Conservation (phyloP, 148 eudicot species). For the Spergularia bocconei region DNA sequence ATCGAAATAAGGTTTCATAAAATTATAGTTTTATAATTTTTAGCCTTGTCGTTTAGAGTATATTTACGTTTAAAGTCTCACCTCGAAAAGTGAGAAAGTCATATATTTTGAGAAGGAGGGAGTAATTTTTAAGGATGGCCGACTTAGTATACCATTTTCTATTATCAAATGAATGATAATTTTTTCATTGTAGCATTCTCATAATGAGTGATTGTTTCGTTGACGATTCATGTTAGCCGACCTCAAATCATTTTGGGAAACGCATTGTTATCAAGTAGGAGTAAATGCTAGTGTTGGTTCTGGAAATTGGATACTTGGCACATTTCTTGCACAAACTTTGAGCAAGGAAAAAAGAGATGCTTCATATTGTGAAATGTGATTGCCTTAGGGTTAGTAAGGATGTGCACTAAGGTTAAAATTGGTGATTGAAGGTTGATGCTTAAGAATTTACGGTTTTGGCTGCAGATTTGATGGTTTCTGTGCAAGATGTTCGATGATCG, state of each 20-base stretch:
- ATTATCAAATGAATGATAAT: not conserved
- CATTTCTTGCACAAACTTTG: not conserved
- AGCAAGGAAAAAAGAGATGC: not conserved
- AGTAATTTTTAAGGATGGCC: not conserved
- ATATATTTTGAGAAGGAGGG: too few species aligned
- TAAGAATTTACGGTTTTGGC: not conserved
- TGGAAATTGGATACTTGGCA: not conserved
- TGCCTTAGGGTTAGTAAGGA: not conserved
- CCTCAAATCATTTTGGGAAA: too few species aligned
- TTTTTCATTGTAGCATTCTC: not conserved
- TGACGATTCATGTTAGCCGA: too few species aligned
- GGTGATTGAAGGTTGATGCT: too few species aligned
- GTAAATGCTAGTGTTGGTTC: not conserved
- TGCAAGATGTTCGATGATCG: slow-evolving; percentile 58
- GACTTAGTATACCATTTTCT: not conserved
- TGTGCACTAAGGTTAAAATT: too few species aligned
- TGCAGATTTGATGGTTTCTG: slow-evolving; percentile 55
- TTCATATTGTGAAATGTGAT: not conserved
- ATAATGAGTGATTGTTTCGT: too few species aligned
- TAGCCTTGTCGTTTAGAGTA: too few species aligned
- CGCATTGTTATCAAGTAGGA: too few species aligned
- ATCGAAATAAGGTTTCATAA: too few species aligned
- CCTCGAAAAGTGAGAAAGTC: too few species aligned
- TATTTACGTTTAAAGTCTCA: too few species aligned
- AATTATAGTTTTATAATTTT: too few species aligned